Evolutionary conservation across 2,329 filamentous ascomycete genomes (phyloP), one percentile per base, ranked within the genome.

Genomic region (Bretziella fagacearum): DNA sequence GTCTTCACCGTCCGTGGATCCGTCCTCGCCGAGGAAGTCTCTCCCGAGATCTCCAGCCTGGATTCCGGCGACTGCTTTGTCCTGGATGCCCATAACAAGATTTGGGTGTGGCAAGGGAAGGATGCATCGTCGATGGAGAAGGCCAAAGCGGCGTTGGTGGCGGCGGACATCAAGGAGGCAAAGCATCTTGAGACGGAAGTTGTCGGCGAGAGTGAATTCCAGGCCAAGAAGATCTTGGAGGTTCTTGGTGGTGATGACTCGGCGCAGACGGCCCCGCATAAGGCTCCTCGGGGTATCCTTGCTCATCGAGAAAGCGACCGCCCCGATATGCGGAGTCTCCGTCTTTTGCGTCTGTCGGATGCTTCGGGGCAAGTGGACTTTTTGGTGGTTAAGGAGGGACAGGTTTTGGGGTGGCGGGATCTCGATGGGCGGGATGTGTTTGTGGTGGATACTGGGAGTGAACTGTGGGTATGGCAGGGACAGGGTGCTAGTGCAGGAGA

Each of bases 61-160:
- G 76, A 81, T 53, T 76, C 80, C 49, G 63, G 63, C 45, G 77
- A 82, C 55, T 78, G 81, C 2, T 81, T 81, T 53, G 64, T 81
- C 11, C 59, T 81, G 36, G 77, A 81, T 53, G 66, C 66, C 45
- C 69, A 70, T 20, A 64, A 71, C 43, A 79, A 80, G 62, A 77
- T 81, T 53, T 80, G 73, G 67, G 73, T 80, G 3, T 82, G 78
- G 78, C 78, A 81, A 61, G 78, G 78, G 44, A 68, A 66, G 54
- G 67, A 66, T 35, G 78, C 74, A 56, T 76, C 71, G 40, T 77
- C 77, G 0, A 79, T 80, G 73, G 78, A 82, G 56, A 81, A 79
- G 62, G 71, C 71, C 37, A 79, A 77, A 61, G 74, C 76, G 0
- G 77, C 77, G 0, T 74, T 79, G 57, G 74, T 81, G 2, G 77